A percentile compares a stretch with the other conserved stretches of the same genome.
Evolutionary conservation across 495 filamentous ascomycete genomes (phyloP).

Genomic region (Aspergillus nanangensis): DNA sequence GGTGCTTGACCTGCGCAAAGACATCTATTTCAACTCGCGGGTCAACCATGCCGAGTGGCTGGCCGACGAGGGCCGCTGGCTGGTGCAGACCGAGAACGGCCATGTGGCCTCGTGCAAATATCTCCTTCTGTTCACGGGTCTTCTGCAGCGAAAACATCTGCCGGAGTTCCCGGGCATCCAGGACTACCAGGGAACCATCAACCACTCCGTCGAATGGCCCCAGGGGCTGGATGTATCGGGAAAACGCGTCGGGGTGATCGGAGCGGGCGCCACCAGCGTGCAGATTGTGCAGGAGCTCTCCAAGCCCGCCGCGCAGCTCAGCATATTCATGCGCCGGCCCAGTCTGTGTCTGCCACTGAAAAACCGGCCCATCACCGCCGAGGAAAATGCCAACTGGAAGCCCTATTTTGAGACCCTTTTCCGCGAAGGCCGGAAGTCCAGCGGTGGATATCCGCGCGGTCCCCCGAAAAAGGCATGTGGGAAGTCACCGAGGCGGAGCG

Average conservation of each 20-base stretch:
- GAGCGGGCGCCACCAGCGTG: slow-evolving; percentile 19
- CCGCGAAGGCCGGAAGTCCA: slow-evolving; percentile 22
- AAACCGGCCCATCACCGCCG: slow-evolving; percentile 33
- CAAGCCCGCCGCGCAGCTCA: slow-evolving; percentile 29
- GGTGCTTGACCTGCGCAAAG: slow-evolving; percentile 46
- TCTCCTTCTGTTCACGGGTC: neutral
- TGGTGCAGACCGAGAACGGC: slow-evolving; percentile 16
- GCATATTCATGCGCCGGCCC: slow-evolving; percentile 44
- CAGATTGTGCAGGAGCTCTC: slow-evolving; percentile 25
- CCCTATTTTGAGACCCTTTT: slow-evolving; percentile 36
- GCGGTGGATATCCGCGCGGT: slow-evolving; percentile 41
- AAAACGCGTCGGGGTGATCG: slow-evolving; percentile 21
- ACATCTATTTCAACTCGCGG: slow-evolving; percentile 46
- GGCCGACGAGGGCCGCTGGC: slow-evolving; percentile 22
- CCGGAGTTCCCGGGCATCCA: neutral
- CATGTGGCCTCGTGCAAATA: neutral
- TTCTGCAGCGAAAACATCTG: neutral
- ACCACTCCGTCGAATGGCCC: slow-evolving; percentile 16
- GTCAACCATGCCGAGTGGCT: slow-evolving; percentile 39
- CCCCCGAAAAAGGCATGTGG: slow-evolving; percentile 33
- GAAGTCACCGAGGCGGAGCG: slow-evolving; percentile 43
- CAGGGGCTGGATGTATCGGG: slow-evolving; percentile 12
- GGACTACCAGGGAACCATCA: neutral
- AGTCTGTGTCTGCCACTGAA: slow-evolving; percentile 39
- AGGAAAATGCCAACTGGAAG: slow-evolving; percentile 39